phyloP scores from a whole-genome alignment of 768 basidiomycete genomes.

The Rhodotorula sphaerocarpa region DNA sequence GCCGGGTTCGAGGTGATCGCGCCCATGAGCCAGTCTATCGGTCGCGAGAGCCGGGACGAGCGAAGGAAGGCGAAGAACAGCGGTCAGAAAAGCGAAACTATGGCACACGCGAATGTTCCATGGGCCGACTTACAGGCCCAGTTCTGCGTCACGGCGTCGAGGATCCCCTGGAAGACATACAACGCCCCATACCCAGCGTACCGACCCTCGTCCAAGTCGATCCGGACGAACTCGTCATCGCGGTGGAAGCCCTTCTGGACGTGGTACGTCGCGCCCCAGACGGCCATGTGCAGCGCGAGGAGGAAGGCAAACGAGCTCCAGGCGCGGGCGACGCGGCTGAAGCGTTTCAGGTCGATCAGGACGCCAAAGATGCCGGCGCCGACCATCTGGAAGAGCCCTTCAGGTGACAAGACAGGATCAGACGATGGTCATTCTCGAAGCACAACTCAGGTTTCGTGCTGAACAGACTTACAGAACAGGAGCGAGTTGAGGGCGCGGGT shows the following conservation, averaged over 20 bases:
- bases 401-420: constrained; percentile 37
- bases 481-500: constrained; percentile 67
- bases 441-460: neutral
- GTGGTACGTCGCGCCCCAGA: constrained; percentile 57
- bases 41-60: no score
- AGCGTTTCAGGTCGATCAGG: constrained; percentile 15
- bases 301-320: constrained; percentile 24
- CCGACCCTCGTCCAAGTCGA: constrained; percentile 55
- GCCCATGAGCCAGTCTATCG: constrained; percentile 45
- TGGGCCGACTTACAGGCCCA: constrained; percentile 2
- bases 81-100: neutral
- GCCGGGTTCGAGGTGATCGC: constrained; percentile 75
- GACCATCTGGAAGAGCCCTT: constrained; percentile 62
- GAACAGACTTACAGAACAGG: constrained; percentile 49
- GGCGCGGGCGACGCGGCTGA: constrained; percentile 7
- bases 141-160: constrained; percentile 78
- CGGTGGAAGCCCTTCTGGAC: constrained; percentile 57
- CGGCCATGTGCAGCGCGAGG: constrained; percentile 62
- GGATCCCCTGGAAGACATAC: constrained; percentile 54
- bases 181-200: constrained; percentile 57
- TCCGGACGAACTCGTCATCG: constrained; percentile 47
- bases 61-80: neutral
- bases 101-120: accelerated
- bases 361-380: constrained; percentile 44
- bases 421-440: neutral